Conservation (phyloP, 306 rosid genomes). For the Cercis canadensis region DNA sequence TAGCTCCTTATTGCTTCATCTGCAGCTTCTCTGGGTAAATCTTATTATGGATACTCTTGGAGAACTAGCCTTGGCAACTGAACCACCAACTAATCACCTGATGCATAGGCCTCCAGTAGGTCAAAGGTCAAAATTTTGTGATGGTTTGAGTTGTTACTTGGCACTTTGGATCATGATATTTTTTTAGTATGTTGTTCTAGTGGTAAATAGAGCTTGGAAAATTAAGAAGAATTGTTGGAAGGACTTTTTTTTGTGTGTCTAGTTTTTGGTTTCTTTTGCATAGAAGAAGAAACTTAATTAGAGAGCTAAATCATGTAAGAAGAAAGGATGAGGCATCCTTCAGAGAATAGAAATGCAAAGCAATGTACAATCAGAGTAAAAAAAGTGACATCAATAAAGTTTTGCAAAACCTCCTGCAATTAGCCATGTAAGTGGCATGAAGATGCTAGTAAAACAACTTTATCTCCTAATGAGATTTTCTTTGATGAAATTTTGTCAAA, state of each 20-base stretch:
- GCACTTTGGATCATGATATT: background rate
- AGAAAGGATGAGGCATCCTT: conserved; percentile 6
- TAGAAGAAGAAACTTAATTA: background rate
- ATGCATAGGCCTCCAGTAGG: conserved; percentile 87
- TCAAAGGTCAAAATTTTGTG: conserved; percentile 58
- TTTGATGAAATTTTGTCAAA: too few relatives aligned
- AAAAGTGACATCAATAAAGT: background rate
- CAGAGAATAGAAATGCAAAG: background rate
- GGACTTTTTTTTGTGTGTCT: conserved; percentile 1
- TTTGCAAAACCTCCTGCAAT: conserved; percentile 2
- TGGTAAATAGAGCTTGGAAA: too few relatives aligned
- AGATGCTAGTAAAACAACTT: too few relatives aligned
- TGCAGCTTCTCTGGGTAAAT: conserved; percentile 98
- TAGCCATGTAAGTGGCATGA: too few relatives aligned
- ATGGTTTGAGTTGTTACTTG: conserved; percentile 1
- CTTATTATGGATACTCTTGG: conserved; percentile 99
- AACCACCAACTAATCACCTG: conserved; percentile 93
- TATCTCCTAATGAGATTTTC: too few relatives aligned
- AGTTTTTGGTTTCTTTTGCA: conserved; percentile 11
- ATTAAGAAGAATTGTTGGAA: conserved; percentile 22
- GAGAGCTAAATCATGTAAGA: background rate
- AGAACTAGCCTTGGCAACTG: conserved; percentile 95
- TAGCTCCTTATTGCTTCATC: conserved; percentile 26
- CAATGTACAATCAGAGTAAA: conserved; percentile 14
- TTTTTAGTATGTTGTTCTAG: too few relatives aligned